phyloP scores from a whole-genome alignment of 768 basidiomycete genomes.

The Termitomyces sp. region DNA sequence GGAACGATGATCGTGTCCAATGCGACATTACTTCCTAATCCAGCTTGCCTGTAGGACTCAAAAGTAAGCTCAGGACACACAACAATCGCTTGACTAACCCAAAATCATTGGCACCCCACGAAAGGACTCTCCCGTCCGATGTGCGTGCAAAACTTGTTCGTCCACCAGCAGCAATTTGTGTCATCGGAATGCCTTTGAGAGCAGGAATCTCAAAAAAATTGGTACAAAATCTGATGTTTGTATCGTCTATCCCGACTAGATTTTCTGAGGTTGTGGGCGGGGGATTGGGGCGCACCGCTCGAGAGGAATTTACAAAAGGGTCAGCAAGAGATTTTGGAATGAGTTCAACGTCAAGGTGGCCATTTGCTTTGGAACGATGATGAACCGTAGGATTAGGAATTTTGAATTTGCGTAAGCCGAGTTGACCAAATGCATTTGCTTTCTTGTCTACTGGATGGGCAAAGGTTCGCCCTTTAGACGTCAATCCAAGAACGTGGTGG shows the following conservation, averaged over 20 bases:
- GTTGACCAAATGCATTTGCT: slow-evolving; percentile 81
- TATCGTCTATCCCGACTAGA: slow-evolving; percentile 28
- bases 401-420: slow-evolving; percentile 69
- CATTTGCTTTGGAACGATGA: slow-evolving; percentile 18
- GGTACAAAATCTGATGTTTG: slow-evolving; percentile 61
- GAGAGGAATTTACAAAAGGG: slow-evolving; percentile 45
- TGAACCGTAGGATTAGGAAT: slow-evolving; percentile 34
- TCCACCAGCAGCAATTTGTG: slow-evolving; percentile 69
- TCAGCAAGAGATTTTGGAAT: slow-evolving; percentile 52
- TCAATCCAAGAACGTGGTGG: slow-evolving; percentile 69
- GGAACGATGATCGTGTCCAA: slow-evolving; percentile 74
- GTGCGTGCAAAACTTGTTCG: slow-evolving; percentile 75
- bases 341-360: slow-evolving; percentile 48
- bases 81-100: slow-evolving; percentile 44
- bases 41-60: slow-evolving; percentile 60
- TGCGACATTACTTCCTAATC: slow-evolving; percentile 60
- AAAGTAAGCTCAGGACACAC: background rate
- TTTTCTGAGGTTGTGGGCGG: slow-evolving; percentile 26
- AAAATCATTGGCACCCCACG: slow-evolving; percentile 87
- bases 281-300: slow-evolving; percentile 29
- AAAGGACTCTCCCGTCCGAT: slow-evolving; percentile 66
- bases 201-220: slow-evolving; percentile 75
- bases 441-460: slow-evolving; percentile 68
- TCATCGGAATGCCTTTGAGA: slow-evolving; percentile 57
- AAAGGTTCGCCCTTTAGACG: slow-evolving; percentile 73